These are phyloP conservation scores for Hymenoscyphus infarciens DNA, from an alignment of 2,329 filamentous ascomycete genomes.

Conservation along the genomic window DNA sequence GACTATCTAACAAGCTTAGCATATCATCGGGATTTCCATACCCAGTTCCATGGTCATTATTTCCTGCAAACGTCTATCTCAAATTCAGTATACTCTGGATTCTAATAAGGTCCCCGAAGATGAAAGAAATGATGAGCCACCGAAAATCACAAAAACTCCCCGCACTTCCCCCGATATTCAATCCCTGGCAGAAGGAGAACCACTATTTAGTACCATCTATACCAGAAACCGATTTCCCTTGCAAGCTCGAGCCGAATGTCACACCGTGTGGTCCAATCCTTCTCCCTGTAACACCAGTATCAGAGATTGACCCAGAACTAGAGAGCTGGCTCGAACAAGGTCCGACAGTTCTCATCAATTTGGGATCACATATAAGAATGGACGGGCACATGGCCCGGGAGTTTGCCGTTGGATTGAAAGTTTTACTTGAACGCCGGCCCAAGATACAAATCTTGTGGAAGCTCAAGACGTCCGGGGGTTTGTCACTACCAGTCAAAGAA, in stretches of 20 bases:
- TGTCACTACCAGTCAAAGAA: conserved; percentile 6
- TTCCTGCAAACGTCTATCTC: conserved; percentile 43
- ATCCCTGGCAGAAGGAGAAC: conserved; percentile 34
- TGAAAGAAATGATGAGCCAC: conserved; percentile 27
- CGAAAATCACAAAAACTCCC: conserved; percentile 30
- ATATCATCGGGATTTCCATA: conserved; percentile 44
- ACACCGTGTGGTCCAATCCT: conserved; percentile 47
- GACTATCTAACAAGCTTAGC: conserved; percentile 35
- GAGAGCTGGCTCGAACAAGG: conserved; percentile 40
- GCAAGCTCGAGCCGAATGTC: conserved; percentile 40
- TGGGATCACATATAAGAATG: conserved; percentile 39
- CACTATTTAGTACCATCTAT: conserved; percentile 24
- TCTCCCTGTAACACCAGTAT: conserved; percentile 34
- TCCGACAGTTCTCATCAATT: conserved; percentile 47
- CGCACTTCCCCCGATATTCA: conserved; percentile 28
- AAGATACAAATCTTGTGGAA: conserved; percentile 38
- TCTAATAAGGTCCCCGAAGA: conserved; percentile 21
- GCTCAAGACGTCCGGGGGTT: conserved; percentile 26
- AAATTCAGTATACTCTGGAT: conserved; percentile 31
- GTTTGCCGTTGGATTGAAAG: conserved; percentile 39
- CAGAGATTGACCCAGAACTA: conserved; percentile 41
- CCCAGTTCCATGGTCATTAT: conserved; percentile 43
- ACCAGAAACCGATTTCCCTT: conserved; percentile 37
- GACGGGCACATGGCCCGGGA: conserved; percentile 36
- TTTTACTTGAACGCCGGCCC: conserved; percentile 35